Evolutionary conservation across 768 basidiomycete species (phyloP), one percentile per base, ranked within the genome.

Genomic region (Lactarius deliciosus): DNA sequence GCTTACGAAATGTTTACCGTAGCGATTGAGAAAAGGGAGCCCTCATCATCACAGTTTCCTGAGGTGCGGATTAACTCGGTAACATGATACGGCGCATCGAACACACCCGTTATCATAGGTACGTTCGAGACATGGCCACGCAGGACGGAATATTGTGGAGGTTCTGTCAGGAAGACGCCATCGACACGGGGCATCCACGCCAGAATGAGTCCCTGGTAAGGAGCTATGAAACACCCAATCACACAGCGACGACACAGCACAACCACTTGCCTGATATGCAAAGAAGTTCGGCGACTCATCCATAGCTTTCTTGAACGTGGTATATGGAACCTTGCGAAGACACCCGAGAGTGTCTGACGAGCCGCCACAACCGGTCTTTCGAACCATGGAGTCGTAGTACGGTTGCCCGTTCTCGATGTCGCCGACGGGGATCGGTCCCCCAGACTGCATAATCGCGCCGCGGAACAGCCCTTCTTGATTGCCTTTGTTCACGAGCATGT

Each of bases 21-120:
- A 1, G 69, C 50, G 8, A 77, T n/a, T 0, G 77, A 65, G 70
- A 78, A 79, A 2, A 77, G 58, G 1, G 86, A 85, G 8, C 86
- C 87, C 72, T 88, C 87, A 60, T 88, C 87, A 59, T 87, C 84
- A 66, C 79, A 80, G 68, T 84, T 80, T 20, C 83, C 83, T 79
- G 41, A 2, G 30, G 69, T 34, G 20, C 54, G 20, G 9, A 34
- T 63, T 34, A 56, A 62, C 22, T 70, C 50, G 1, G 50, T 61
- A 15, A 54, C 30, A 13, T 28, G 16, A 59, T 16, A 34, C 20
- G 25, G 30, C 8, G 13, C 25, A 53, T 28, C 25, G 13, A 47
- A 69, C 64, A 15, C 18, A 69, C 73, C 73, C 28, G 66, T 60
- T 16, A 73, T 69, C 36, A 73, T 56, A 1, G 71, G 73, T 0